Conservation (phyloP, 192 early-diverging fungal species). For the Chytriomyces confervae region DNA sequence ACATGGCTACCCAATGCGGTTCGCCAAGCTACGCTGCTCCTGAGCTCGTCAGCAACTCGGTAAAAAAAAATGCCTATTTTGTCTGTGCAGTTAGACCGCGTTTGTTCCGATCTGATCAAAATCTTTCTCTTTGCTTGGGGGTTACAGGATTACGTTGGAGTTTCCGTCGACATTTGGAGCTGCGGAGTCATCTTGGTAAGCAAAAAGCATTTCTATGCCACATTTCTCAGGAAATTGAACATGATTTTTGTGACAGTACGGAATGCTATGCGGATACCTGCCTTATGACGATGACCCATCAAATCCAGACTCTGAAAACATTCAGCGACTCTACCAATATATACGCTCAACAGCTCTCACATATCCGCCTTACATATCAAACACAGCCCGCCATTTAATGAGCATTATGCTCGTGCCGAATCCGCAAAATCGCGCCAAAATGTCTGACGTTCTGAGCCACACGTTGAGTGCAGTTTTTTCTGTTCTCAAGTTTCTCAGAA, state of each 20-base stretch:
- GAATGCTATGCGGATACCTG: slow-evolving; percentile 65
- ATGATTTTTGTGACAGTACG: slow-evolving; percentile 37
- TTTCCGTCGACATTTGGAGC: slow-evolving; percentile 43
- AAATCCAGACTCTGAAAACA: slow-evolving; percentile 61
- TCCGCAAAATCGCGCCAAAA: slow-evolving; percentile 53
- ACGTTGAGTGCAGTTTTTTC: slow-evolving; percentile 27
- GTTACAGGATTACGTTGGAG: slow-evolving; percentile 12
- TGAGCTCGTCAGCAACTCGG: slow-evolving; percentile 52
- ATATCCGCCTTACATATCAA: slow-evolving; percentile 55
- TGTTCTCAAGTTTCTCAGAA: too few species aligned
- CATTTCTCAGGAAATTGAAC: not conserved
- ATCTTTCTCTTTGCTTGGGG: not conserved
- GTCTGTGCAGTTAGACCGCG: too few species aligned
- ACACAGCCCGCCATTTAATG: slow-evolving; percentile 50
- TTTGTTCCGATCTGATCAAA: not conserved
- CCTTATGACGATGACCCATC: slow-evolving; percentile 65
- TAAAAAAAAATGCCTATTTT: not conserved
- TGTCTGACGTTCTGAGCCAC: slow-evolving; percentile 60
- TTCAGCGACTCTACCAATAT: slow-evolving; percentile 63
- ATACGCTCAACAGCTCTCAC: slow-evolving; percentile 58
- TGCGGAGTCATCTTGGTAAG: slow-evolving; percentile 42
- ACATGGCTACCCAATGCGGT: slow-evolving; percentile 45
- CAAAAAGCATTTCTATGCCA: not conserved
- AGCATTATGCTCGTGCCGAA: slow-evolving; percentile 60
- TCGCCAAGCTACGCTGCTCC: slow-evolving; percentile 55